Conservation (phyloP, 257 asterid species). For the Eustoma russellianum region DNA sequence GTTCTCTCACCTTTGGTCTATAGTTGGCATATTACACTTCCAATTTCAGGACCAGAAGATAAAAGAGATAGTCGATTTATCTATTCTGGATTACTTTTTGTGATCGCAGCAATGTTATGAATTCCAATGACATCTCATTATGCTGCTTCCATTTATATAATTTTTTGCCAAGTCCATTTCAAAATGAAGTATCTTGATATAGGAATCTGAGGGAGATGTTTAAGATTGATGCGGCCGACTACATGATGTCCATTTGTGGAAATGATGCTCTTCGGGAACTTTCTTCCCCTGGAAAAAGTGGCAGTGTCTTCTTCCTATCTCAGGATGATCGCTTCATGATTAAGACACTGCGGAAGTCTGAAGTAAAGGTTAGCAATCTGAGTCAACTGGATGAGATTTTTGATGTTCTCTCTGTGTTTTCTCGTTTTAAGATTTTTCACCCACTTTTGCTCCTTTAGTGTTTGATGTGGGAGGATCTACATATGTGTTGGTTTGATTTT, state of each 20-base stretch:
- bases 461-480: constrained; percentile 3
- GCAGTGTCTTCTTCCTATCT: constrained; percentile 87
- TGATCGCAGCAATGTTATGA: too few relatives aligned
- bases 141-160: neutral
- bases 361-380: constrained; percentile 58
- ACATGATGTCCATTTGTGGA: constrained; percentile 97
- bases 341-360: constrained; percentile 83
- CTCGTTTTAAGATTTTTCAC: neutral
- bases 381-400: constrained; percentile 2
- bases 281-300: constrained; percentile 98
- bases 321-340: constrained; percentile 96
- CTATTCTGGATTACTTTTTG: too few relatives aligned
- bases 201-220: constrained; percentile 93
- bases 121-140: neutral
- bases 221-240: constrained; percentile 89
- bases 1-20: constrained; percentile 18
- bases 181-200: constrained; percentile 13
- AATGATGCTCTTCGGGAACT: constrained; percentile 89
- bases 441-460: too few relatives aligned
- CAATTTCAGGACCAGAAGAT: too few relatives aligned
- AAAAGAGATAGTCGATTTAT: too few relatives aligned
- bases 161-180: constrained; percentile 4
- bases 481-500: constrained; percentile 43
- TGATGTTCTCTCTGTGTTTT: neutral
- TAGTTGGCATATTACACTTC: neutral